phyloP scores from a whole-genome alignment of 148 eudicot genomes.

The Persicaria tinctoria region DNA sequence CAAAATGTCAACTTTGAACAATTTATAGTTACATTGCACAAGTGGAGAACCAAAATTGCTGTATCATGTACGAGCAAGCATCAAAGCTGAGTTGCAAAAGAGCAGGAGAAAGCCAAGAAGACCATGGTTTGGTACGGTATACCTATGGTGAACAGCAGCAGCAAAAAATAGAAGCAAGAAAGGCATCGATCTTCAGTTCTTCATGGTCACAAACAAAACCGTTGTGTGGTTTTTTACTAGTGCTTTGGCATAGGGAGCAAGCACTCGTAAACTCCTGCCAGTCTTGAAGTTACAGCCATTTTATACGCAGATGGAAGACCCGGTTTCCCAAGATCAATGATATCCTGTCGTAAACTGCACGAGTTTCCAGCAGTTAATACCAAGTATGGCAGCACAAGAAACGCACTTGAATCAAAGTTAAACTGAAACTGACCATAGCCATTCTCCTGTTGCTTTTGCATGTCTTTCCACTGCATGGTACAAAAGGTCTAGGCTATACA shows the following conservation, averaged over 20 bases:
- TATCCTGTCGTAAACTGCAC: conserved; percentile 81
- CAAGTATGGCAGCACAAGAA: neutral
- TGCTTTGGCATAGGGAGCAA: conserved; percentile 62
- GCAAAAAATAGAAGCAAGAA: neutral
- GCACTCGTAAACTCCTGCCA: conserved; percentile 86
- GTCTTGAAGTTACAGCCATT: conserved; percentile 67
- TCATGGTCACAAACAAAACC: neutral
- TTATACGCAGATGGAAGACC: conserved; percentile 53
- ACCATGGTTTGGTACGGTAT: neutral
- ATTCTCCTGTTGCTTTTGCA: conserved; percentile 87
- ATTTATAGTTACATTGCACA: neutral
- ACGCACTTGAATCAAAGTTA: neutral
- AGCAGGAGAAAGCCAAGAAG: neutral
- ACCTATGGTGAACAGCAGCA: neutral
- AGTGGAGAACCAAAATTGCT: neutral
- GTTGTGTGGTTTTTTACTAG: neutral
- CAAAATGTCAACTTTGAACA: neutral
- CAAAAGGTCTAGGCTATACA: conserved; percentile 75
- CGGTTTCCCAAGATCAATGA: conserved; percentile 77
- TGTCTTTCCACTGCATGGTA: conserved; percentile 77
- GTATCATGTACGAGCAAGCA: neutral
- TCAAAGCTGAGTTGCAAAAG: neutral
- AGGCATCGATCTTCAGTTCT: neutral
- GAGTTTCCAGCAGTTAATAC: neutral
- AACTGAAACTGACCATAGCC: conserved; percentile 58